A percentile compares a stretch with the other conserved stretches of the same genome.
These are phyloP conservation scores for Clavispora vitiphila DNA, from an alignment of 805 yeast species.

Conservation along the genomic window DNA sequence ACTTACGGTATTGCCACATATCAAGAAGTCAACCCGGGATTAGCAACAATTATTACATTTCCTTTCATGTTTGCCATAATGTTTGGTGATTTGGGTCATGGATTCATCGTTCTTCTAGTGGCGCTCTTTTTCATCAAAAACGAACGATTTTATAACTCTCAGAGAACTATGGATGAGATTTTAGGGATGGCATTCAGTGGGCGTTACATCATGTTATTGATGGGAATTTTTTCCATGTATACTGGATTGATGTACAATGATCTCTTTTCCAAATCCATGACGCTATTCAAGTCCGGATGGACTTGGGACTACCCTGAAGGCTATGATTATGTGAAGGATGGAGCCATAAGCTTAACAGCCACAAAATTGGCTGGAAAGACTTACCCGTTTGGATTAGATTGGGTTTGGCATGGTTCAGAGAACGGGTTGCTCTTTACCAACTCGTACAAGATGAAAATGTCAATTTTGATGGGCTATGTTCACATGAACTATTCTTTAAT, in stretches of 20 bases:
- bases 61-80: slow-evolving; percentile 81
- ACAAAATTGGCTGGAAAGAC: slow-evolving; percentile 38
- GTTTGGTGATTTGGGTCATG: slow-evolving; percentile 83
- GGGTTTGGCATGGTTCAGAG: slow-evolving; percentile 79
- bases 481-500: slow-evolving; percentile 71
- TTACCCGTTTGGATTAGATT: slow-evolving; percentile 63
- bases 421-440: slow-evolving; percentile 64
- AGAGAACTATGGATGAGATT: slow-evolving; percentile 63
- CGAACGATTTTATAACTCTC: slow-evolving; percentile 46
- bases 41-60: slow-evolving; percentile 69
- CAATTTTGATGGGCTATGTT: slow-evolving; percentile 68
- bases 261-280: slow-evolving; percentile 64
- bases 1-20: slow-evolving; percentile 77
- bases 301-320: slow-evolving; percentile 49
- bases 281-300: slow-evolving; percentile 68
- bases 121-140: slow-evolving; percentile 51
- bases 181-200: slow-evolving; percentile 75
- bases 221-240: slow-evolving; percentile 71
- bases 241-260: slow-evolving; percentile 74
- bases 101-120: slow-evolving; percentile 54
- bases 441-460: slow-evolving; percentile 73
- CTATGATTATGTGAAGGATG: slow-evolving; percentile 24
- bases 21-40: slow-evolving; percentile 70
- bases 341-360: slow-evolving; percentile 38
- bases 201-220: slow-evolving; percentile 59